Evolutionary conservation across 768 basidiomycete species (phyloP).

Genomic region (Russula foetens): DNA sequence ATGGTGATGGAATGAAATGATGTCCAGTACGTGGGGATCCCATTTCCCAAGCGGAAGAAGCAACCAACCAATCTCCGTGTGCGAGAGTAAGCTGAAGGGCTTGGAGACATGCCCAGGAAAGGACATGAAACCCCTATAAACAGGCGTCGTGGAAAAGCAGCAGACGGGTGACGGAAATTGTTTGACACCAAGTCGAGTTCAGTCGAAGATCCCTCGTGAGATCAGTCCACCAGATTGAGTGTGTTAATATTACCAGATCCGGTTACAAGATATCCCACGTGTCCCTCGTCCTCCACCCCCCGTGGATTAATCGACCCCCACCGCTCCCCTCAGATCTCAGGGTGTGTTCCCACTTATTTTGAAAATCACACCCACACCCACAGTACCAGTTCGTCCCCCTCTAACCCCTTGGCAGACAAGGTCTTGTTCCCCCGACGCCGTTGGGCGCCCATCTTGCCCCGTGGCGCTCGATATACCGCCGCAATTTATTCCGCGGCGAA

Average conservation of each 20-base stretch:
- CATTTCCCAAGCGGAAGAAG: not conserved
- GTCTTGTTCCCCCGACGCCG: not conserved
- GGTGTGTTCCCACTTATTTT: not conserved
- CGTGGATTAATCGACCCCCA: too few species aligned
- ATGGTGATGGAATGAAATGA: not conserved
- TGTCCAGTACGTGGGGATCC: not conserved
- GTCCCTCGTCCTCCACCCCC: not conserved
- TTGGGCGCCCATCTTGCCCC: not conserved
- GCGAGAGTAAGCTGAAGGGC: not conserved
- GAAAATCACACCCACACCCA: too few species aligned
- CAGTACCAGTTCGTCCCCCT: not conserved
- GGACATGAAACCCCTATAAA: not conserved
- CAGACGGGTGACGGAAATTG: not conserved
- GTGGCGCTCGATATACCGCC: slow-evolving; percentile 9
- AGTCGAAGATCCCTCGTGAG: slow-evolving; percentile 12
- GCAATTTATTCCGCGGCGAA: slow-evolving; percentile 6
- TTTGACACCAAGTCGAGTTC: slow-evolving; percentile 11
- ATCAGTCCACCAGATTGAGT: slow-evolving; percentile 6
- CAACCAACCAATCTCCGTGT: not conserved
- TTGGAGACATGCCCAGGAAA: not conserved
- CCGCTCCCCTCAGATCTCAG: not conserved
- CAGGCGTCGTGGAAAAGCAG: too few species aligned
- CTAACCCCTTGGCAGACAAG: not conserved
- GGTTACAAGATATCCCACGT: not conserved
- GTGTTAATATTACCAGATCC: slow-evolving; percentile 9